Base-by-base conservation (phyloP, 2,329 filamentous ascomycete species). In the Cladophialophora immunda region DNA sequence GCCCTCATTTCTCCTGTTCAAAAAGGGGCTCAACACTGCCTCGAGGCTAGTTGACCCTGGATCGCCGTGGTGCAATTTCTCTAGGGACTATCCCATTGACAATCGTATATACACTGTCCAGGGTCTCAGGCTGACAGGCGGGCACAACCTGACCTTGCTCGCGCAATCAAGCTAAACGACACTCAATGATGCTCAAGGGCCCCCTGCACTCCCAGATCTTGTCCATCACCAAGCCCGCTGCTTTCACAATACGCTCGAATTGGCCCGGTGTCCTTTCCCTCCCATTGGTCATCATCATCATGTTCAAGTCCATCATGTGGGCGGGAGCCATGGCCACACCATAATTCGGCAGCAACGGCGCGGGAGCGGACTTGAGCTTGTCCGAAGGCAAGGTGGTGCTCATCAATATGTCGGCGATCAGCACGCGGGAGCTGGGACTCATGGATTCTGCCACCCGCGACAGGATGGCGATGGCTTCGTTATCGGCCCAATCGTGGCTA, bases 251-350 rank as follows among this genome's bases (percentile, higher is more conserved):
- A 3, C 29, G 25, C 13, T 60, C 45, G 53, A 52, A 65, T 7
- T 65, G 55, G 7, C 4, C 30, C 11, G 62, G 62, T n/a, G 47
- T 65, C 27, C 62, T 36, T 25, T 65, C 62, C 36, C 30, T 54
- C 25, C 62, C 55, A 8, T 60, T 38, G 9, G 34, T 53, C 62
- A 65, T 65, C 56, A 59, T 53, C 62, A 65, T 59, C 62, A 65
- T 60, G 27, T 58, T 65, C 32, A 65, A 25, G 27, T 65, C 62
- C 62, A 65, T 65, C n/a, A 55, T 59, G 27, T 60, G 62, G 3
- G 62, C 56, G 17, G 50, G 19, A 25, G 25, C 50, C 62, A 58
- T 53, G 19, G 55, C 62, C 29, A 19, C 19, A 25, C 62, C 62
- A 19, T 59, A 65, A 30, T 65, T 65, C 7, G 62, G n/a, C 22